Percentiles rank a stretch among this genome's conserved stretches.
Conservation (phyloP, 129 eudicot genomes). For the Artemisia tridentata region DNA sequence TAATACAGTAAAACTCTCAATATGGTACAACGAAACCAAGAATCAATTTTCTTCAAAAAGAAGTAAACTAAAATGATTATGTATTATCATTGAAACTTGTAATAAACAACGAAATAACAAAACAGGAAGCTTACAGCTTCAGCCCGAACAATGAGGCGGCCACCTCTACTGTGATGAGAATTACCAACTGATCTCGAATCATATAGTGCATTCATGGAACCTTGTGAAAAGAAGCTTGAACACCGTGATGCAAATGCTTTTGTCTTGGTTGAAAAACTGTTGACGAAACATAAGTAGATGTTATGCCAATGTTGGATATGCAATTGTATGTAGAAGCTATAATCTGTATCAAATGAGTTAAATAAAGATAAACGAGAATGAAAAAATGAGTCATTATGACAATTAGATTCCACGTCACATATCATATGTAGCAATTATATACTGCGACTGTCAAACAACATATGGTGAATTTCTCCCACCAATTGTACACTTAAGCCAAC, state of each 20-base stretch:
- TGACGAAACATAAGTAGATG: slow-evolving; percentile 3
- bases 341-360: neutral
- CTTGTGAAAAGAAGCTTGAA: slow-evolving; percentile 56
- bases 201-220: slow-evolving; percentile 43
- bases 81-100: too few species aligned
- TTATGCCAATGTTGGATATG: neutral
- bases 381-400: neutral
- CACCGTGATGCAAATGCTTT: slow-evolving; percentile 48
- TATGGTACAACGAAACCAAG: neutral
- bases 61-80: slow-evolving; percentile 2
- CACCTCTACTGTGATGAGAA: slow-evolving; percentile 44
- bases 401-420: neutral
- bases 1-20: neutral
- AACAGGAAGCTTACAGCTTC: slow-evolving; percentile 48
- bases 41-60: neutral
- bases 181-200: slow-evolving; percentile 25
- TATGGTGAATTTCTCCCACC: neutral
- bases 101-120: slow-evolving; percentile 1
- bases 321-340: neutral
- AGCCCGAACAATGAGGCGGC: slow-evolving; percentile 72
- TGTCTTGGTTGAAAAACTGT: slow-evolving; percentile 55
- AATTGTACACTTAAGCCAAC: neutral
- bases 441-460: neutral
- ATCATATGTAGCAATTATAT: neutral
- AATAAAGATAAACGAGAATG: neutral